phyloP scores from a whole-genome alignment of 2,329 filamentous ascomycete genomes.

The Lanzia echinophila region DNA sequence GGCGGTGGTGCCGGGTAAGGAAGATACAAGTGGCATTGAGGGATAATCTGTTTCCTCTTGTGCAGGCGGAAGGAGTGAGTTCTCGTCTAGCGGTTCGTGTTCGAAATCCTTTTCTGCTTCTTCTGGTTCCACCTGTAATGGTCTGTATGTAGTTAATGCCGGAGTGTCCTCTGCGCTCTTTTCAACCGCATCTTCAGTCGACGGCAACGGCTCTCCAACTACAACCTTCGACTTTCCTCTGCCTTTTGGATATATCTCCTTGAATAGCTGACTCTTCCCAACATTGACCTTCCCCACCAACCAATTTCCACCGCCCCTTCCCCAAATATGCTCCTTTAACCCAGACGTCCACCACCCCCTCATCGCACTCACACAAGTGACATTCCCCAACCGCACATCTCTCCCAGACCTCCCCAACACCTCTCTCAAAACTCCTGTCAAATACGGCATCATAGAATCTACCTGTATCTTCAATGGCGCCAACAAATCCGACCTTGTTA shows the following conservation, averaged over 20 bases:
- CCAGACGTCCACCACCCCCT: conserved; percentile 85
- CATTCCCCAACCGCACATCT: conserved; percentile 77
- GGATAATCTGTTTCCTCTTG: conserved; percentile 71
- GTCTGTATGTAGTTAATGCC: neutral
- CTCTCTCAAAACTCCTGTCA: conserved; percentile 69
- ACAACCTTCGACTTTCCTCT: conserved; percentile 27
- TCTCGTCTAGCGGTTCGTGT: conserved; percentile 7
- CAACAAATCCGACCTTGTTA: conserved; percentile 81
- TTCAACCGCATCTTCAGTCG: neutral
- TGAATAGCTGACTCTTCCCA: conserved; percentile 88
- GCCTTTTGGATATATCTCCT: conserved; percentile 79
- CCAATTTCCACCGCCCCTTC: conserved; percentile 81
- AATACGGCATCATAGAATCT: conserved; percentile 77
- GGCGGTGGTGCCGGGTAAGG: conserved; percentile 86
- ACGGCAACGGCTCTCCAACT: neutral
- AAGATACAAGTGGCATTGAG: conserved; percentile 77
- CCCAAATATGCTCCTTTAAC: conserved; percentile 79
- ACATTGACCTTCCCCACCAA: conserved; percentile 98
- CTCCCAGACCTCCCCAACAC: conserved; percentile 62
- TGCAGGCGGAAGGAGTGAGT: conserved; percentile 65
- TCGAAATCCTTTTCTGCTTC: conserved; percentile 11
- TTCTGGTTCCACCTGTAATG: conserved; percentile 8
- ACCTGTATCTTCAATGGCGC: conserved; percentile 79
- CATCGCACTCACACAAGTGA: conserved; percentile 79
- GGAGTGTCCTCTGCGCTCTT: neutral